phyloP scores from a whole-genome alignment of 371 early-diverging fungal genomes.

The Batrachochytrium dendrobatidis region DNA sequence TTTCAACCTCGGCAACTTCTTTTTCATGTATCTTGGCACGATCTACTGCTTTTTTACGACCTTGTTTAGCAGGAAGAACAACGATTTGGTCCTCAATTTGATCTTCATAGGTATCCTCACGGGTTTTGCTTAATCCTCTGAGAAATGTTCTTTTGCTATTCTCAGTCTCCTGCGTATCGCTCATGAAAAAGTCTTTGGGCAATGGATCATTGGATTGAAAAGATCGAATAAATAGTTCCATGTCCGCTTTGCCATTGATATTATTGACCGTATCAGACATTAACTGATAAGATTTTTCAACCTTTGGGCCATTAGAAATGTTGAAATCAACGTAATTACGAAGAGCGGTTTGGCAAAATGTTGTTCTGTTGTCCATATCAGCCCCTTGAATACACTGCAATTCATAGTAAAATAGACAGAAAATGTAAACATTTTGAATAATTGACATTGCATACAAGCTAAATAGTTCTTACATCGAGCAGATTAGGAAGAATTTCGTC shows the following conservation, averaged over 20 bases:
- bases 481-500: conserved; percentile 18
- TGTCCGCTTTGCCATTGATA: conserved; percentile 26
- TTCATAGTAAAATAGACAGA: background rate
- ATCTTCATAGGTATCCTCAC: conserved; percentile 17
- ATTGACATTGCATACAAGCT: conserved; percentile 1
- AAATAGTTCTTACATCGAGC: conserved; percentile 22
- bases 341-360: conserved; percentile 17
- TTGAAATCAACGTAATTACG: conserved; percentile 23
- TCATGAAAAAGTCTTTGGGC: conserved; percentile 23
- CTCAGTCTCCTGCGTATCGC: conserved; percentile 1
- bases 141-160: conserved; percentile 3
- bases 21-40: conserved; percentile 31
- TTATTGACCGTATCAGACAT: conserved; percentile 20
- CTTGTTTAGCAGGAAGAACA: conserved; percentile 25
- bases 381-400: conserved; percentile 27
- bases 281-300: conserved; percentile 10
- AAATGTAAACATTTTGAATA: background rate
- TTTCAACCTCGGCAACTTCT: conserved; percentile 27
- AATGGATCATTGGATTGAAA: conserved; percentile 14
- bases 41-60: conserved; percentile 27
- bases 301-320: conserved; percentile 11
- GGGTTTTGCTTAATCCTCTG: conserved; percentile 9
- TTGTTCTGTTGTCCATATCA: conserved; percentile 28
- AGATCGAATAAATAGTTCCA: conserved; percentile 22
- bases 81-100: conserved; percentile 26